Percentiles rank a stretch among this genome's conserved stretches.
These are phyloP conservation scores for Linum tenue DNA, from an alignment of 345 rosid species.

Conservation along the genomic window DNA sequence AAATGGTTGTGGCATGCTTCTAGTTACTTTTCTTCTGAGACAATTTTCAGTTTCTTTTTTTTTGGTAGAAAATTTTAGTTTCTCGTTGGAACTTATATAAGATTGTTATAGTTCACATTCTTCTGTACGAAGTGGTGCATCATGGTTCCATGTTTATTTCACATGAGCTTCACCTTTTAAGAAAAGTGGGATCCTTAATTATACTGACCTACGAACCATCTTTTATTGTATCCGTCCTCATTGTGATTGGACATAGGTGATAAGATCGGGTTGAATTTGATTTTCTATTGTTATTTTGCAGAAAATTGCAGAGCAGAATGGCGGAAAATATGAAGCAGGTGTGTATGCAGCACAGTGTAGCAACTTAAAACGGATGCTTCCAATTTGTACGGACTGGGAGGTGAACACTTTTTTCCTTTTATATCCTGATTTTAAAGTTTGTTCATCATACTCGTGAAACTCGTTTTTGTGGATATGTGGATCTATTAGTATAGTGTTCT, in stretches of 20 bases:
- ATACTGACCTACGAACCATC: not conserved
- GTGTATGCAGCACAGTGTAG: slow-evolving; percentile 84
- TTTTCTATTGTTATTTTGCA: slow-evolving; percentile 21
- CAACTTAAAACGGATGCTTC: slow-evolving; percentile 79
- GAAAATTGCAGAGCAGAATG: slow-evolving; percentile 87
- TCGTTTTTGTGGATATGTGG: too few species aligned
- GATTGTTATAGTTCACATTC: not conserved
- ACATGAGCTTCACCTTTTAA: not conserved
- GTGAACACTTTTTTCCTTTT: slow-evolving; percentile 24
- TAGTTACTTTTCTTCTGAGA: not conserved
- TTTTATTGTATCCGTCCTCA: not conserved
- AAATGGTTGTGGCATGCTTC: not conserved
- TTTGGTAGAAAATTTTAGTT: not conserved
- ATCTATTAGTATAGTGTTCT: too few species aligned
- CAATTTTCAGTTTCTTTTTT: not conserved
- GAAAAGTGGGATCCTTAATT: not conserved
- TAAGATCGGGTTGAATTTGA: slow-evolving; percentile 4
- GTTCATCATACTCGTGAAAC: too few species aligned
- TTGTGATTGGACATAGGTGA: not conserved
- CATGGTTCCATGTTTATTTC: not conserved
- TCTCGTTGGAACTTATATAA: not conserved
- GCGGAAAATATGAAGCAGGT: slow-evolving; percentile 79
- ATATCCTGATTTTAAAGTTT: not conserved
- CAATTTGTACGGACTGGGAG: slow-evolving; percentile 96
- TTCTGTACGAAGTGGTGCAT: not conserved